phyloP scores from a whole-genome alignment of 2,329 filamentous ascomycete species.

The Chrysoporthe cubensis region DNA sequence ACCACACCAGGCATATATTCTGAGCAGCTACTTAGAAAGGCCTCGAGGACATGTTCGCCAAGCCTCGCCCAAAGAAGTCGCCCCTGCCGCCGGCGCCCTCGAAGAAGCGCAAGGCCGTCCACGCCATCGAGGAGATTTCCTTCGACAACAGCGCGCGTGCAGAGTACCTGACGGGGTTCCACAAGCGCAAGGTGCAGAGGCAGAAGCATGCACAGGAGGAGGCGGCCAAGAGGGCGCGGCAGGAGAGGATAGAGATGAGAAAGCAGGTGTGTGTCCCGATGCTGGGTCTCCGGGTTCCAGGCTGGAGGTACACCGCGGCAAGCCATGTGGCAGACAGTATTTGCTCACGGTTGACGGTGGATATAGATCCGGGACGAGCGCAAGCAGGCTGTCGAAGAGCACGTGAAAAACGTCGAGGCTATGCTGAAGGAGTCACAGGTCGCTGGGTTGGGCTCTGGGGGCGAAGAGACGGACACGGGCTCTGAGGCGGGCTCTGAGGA shows the following conservation, averaged over 20 bases:
- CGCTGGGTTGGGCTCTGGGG: slow-evolving; percentile 46
- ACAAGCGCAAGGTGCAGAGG: slow-evolving; percentile 89
- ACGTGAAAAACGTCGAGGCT: slow-evolving; percentile 76
- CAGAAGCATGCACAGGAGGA: slow-evolving; percentile 84
- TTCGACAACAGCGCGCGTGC: slow-evolving; percentile 81
- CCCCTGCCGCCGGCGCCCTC: slow-evolving; percentile 60
- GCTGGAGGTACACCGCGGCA: background rate
- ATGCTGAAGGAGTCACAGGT: slow-evolving; percentile 67
- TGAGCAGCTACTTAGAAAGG: background rate
- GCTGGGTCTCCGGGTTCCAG: background rate
- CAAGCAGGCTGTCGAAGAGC: slow-evolving; percentile 78
- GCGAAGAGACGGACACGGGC: slow-evolving; percentile 41
- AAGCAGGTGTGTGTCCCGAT: slow-evolving; percentile 66
- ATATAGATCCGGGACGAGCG: slow-evolving; percentile 80
- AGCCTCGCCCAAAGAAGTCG: slow-evolving; percentile 62
- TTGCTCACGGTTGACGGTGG: background rate
- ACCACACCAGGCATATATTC: background rate
- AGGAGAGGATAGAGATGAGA: slow-evolving; percentile 75
- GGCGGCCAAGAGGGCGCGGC: slow-evolving; percentile 74
- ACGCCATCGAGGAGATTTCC: slow-evolving; percentile 74
- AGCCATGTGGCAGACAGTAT: background rate
- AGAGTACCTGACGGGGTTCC: slow-evolving; percentile 93
- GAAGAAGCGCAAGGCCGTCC: slow-evolving; percentile 69
- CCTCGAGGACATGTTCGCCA: slow-evolving; percentile 49
- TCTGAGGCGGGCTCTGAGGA: slow-evolving; percentile 51